A percentile compares a stretch with the other conserved stretches of the same genome.
These are phyloP conservation scores for Russula compacta DNA, from an alignment of 768 basidiomycete genomes.

Conservation along the genomic window DNA sequence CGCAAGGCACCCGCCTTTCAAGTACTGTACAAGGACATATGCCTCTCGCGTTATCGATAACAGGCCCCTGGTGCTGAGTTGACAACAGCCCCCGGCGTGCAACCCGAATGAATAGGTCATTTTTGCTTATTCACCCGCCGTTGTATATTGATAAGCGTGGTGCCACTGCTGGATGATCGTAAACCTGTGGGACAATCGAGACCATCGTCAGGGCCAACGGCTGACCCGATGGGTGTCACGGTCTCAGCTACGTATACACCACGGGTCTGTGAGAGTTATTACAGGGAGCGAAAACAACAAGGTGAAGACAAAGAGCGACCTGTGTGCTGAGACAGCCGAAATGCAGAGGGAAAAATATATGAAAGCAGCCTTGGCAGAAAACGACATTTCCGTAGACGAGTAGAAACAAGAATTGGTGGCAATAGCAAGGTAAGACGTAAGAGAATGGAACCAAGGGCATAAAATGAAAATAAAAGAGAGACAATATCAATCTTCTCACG, in stretches of 20 bases:
- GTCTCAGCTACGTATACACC: slow-evolving; percentile 14
- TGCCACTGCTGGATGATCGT: background rate
- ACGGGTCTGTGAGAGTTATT: slow-evolving; percentile 11
- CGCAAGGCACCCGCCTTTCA: background rate
- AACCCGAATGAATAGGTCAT: background rate
- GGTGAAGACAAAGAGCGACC: background rate
- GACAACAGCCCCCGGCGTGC: background rate
- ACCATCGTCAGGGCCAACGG: background rate
- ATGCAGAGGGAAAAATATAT: background rate
- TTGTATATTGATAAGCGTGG: background rate
- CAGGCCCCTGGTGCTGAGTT: background rate
- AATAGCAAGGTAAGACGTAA: background rate
- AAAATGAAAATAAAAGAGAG: background rate
- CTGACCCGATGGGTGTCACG: background rate
- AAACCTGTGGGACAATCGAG: background rate
- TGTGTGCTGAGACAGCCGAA: background rate
- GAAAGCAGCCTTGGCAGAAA: background rate
- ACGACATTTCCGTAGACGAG: slow-evolving; percentile 7
- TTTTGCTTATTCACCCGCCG: background rate
- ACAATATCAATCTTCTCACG: slow-evolving; percentile 4
- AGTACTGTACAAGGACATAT: too few relatives aligned
- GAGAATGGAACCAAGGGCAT: background rate
- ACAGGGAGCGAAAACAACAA: slow-evolving; percentile 3
- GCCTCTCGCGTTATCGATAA: background rate
- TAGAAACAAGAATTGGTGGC: slow-evolving; percentile 9